These are phyloP conservation scores for Saccharomyces uvarum DNA, from an alignment of 1,139 yeast species.

Conservation along the genomic window DNA sequence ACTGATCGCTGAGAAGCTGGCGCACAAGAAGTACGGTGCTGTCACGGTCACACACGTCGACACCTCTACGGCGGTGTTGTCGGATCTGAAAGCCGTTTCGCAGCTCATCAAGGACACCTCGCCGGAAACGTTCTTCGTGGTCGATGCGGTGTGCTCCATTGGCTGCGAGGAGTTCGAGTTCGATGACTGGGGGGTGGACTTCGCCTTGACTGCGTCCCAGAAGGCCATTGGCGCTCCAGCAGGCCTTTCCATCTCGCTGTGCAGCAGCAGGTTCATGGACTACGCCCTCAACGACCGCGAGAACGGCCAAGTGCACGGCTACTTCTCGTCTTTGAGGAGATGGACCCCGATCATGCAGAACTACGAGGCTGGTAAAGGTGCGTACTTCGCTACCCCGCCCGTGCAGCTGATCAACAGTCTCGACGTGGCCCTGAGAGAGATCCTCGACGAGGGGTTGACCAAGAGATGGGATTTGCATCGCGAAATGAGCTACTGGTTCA, in stretches of 20 bases:
- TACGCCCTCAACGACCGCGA: conserved; percentile 40
- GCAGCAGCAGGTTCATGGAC: conserved; percentile 66
- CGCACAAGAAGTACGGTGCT: conserved; percentile 48
- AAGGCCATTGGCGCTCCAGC: conserved; percentile 95
- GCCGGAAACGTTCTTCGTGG: conserved; percentile 76
- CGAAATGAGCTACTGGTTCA: conserved; percentile 57
- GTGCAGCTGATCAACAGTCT: conserved; percentile 79
- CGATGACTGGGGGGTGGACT: conserved; percentile 87
- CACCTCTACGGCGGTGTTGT: conserved; percentile 86
- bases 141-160: conserved; percentile 92
- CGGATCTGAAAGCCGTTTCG: conserved; percentile 61
- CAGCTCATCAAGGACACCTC: conserved; percentile 51
- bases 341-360: conserved; percentile 89
- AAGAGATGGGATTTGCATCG: conserved; percentile 58
- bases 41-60: conserved; percentile 92
- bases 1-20: conserved; percentile 48
- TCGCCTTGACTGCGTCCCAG: conserved; percentile 84
- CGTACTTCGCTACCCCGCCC: conserved; percentile 92
- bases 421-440: conserved; percentile 68
- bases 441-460: conserved; percentile 53
- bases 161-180: conserved; percentile 83
- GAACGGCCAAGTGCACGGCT: conserved; percentile 38
- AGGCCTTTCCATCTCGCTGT: conserved; percentile 73
- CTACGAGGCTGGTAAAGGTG: conserved; percentile 73
- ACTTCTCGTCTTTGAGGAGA: conserved; percentile 68